A percentile compares a stretch with the other conserved stretches of the same genome.
Evolutionary conservation across 1,139 yeast genomes (phyloP).

Genomic region (Geotrichum candidum): DNA sequence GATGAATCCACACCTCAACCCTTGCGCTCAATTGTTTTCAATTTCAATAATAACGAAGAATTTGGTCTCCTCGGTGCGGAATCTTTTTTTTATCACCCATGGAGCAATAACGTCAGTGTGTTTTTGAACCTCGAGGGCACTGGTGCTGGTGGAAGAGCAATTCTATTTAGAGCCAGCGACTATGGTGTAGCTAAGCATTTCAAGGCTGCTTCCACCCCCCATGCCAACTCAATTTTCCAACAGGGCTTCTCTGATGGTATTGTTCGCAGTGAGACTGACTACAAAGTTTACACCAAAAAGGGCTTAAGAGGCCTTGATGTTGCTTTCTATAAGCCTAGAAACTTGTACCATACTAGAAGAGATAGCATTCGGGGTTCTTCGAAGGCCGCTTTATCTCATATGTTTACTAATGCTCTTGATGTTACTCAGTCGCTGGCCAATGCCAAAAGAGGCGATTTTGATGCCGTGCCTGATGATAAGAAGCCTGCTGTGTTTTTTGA

Average conservation of each 20-base stretch:
- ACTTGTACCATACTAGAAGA: conserved; percentile 70
- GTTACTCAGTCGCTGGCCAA: conserved; percentile 42
- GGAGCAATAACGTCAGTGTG: conserved; percentile 57
- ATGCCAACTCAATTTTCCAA: conserved; percentile 72
- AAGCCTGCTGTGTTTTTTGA: conserved; percentile 56
- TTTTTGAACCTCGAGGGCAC: conserved; percentile 92
- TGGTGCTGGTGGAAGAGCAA: conserved; percentile 87
- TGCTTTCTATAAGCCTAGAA: conserved; percentile 70
- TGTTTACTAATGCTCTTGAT: conserved; percentile 68
- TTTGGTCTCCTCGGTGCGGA: conserved; percentile 82
- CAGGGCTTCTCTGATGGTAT: conserved; percentile 73
- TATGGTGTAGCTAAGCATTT: conserved; percentile 61
- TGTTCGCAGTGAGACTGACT: conserved; percentile 80
- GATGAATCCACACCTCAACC: conserved; percentile 46
- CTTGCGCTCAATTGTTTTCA: conserved; percentile 64
- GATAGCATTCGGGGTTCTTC: conserved; percentile 65
- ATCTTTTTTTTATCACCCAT: conserved; percentile 67
- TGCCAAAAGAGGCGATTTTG: conserved; percentile 38
- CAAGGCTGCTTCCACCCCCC: conserved; percentile 49
- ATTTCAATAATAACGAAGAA: conserved; percentile 87
- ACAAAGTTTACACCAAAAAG: conserved; percentile 56
- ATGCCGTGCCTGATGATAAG: conserved; percentile 23
- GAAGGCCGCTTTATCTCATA: conserved; percentile 69
- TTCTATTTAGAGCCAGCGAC: conserved; percentile 79
- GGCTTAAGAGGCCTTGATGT: conserved; percentile 82